Evolutionary conservation across 2,329 filamentous ascomycete genomes (phyloP).

Genomic region (Endoconidiophora polonica): DNA sequence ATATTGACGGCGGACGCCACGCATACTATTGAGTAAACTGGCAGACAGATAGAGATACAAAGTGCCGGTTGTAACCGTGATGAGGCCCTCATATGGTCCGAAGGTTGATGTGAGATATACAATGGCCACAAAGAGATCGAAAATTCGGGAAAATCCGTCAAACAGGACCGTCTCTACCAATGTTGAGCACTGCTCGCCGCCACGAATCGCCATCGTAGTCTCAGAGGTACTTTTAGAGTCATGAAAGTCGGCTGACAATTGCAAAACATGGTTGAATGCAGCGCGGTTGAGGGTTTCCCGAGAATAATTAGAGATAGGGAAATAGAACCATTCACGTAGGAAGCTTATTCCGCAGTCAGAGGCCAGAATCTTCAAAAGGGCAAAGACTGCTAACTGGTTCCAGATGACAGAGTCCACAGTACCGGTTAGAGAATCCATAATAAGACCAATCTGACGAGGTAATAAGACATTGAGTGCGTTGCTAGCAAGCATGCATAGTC

Average conservation of each 20-base stretch:
- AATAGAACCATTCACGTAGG: constrained; percentile 37
- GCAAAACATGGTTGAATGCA: constrained; percentile 42
- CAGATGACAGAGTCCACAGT: constrained; percentile 32
- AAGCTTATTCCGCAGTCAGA: constrained; percentile 39
- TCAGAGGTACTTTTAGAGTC: constrained; percentile 44
- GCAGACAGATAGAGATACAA: constrained; percentile 39
- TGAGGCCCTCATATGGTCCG: constrained; percentile 45
- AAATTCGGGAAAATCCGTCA: constrained; percentile 40
- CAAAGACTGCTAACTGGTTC: constrained; percentile 35
- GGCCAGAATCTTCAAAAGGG: constrained; percentile 31
- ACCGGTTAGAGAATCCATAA: constrained; percentile 51
- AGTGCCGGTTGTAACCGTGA: constrained; percentile 40
- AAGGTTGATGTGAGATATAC: constrained; percentile 42
- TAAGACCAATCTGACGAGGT: constrained; percentile 65
- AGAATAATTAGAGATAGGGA: constrained; percentile 41
- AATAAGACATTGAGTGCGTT: constrained; percentile 62
- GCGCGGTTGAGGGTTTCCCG: constrained; percentile 35
- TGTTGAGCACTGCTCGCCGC: constrained; percentile 35
- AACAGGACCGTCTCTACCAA: constrained; percentile 43
- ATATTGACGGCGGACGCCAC: constrained; percentile 31
- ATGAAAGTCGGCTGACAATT: constrained; percentile 44
- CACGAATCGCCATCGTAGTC: constrained; percentile 38
- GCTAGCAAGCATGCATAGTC: constrained; percentile 48
- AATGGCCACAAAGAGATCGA: constrained; percentile 42
- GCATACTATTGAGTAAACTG: constrained; percentile 33